Evolutionary conservation across 805 yeast species (phyloP).

Genomic region (Pichia scutulata): DNA sequence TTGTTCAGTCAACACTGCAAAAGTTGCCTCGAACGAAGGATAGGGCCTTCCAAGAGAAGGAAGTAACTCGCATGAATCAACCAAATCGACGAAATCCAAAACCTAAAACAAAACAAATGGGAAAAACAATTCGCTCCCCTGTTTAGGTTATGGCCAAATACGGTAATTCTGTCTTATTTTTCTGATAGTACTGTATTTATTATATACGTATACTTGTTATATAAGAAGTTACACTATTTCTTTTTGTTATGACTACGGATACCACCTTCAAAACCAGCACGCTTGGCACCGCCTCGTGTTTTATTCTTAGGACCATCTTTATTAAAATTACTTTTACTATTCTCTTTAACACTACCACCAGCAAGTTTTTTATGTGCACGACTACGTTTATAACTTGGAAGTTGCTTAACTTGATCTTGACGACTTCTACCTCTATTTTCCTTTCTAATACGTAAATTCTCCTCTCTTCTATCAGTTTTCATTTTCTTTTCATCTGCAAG

Average conservation of each 20-base stretch:
- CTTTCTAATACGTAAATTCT: constrained; percentile 75
- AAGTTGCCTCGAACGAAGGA: not conserved
- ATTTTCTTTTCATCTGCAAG: constrained; percentile 70
- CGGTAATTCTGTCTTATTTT: not conserved
- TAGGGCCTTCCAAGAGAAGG: not conserved
- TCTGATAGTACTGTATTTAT: not conserved
- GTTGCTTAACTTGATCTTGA: constrained; percentile 62
- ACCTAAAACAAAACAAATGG: not conserved
- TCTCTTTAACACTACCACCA: not conserved
- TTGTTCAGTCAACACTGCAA: not conserved
- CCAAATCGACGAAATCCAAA: not conserved
- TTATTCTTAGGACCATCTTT: not conserved
- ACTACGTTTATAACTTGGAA: constrained; percentile 53
- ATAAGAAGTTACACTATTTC: not conserved
- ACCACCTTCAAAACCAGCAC: constrained; percentile 86
- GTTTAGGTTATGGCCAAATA: not conserved
- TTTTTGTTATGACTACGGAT: constrained; percentile 18
- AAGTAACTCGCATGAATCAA: not conserved
- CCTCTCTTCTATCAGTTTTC: constrained; percentile 83
- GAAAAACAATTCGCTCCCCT: not conserved
- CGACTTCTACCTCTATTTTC: constrained; percentile 79
- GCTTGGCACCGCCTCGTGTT: constrained; percentile 2
- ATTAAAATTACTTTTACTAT: not conserved
- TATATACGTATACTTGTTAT: not conserved
- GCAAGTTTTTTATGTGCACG: constrained; percentile 19